Percentiles rank a stretch among this genome's conserved stretches.
phyloP scores from a whole-genome alignment of 1,284 basidiomycete genomes.

The Ustilago sp. region DNA sequence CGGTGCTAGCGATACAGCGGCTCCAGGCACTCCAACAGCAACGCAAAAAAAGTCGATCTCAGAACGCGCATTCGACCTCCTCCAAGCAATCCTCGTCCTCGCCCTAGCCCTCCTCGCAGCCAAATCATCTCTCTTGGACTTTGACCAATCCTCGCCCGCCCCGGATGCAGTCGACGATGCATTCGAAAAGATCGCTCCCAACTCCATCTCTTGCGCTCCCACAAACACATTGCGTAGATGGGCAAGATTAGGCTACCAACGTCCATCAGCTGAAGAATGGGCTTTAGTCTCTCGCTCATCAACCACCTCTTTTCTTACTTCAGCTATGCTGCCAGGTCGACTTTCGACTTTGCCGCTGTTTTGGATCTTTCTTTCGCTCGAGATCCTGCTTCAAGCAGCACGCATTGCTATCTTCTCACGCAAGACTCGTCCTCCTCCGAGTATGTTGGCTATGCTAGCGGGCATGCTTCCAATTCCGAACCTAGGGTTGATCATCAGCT shows the following conservation, averaged over 20 bases:
- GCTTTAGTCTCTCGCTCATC: neutral
- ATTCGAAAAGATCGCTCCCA: constrained; percentile 13
- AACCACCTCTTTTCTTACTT: constrained; percentile 2
- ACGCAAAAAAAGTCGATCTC: constrained; percentile 21
- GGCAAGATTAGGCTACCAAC: constrained; percentile 58
- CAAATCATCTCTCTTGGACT: constrained; percentile 44
- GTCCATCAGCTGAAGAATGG: constrained; percentile 33
- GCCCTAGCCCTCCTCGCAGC: constrained; percentile 37
- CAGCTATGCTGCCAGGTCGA: constrained; percentile 1
- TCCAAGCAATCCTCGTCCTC: constrained; percentile 41
- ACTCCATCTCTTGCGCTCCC: neutral
- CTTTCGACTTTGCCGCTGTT: constrained; percentile 55
- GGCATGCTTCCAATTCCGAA: constrained; percentile 45
- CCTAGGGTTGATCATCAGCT: constrained; percentile 23
- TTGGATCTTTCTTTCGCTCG: constrained; percentile 65
- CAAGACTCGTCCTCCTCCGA: constrained; percentile 41
- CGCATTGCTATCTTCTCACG: constrained; percentile 49
- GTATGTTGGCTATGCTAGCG: constrained; percentile 33
- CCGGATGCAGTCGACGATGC: constrained; percentile 20
- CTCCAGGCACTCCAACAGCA: constrained; percentile 14
- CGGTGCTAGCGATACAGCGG: constrained; percentile 25
- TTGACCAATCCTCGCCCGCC: constrained; percentile 26
- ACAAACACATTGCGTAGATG: constrained; percentile 46
- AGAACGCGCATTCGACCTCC: constrained; percentile 41
- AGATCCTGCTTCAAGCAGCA: constrained; percentile 56